Conservation (phyloP, 805 yeast genomes). For the Myxozyma kluyveri region DNA sequence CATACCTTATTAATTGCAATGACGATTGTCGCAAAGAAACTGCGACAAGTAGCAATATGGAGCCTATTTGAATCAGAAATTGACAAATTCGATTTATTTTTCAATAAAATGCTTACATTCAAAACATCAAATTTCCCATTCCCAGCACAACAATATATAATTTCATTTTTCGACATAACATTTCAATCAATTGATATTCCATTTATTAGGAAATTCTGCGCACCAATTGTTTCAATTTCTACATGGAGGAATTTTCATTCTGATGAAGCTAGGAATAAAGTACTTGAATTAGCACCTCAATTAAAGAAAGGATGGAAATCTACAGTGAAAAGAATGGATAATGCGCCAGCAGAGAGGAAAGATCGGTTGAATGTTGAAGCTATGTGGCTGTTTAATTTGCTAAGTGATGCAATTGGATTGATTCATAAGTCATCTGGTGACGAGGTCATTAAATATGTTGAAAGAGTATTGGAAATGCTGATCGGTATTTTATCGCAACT, state of each 20-base stretch:
- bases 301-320: conserved; percentile 33
- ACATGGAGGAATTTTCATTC: conserved; percentile 39
- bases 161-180: conserved; percentile 33
- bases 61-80: conserved; percentile 30
- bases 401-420: conserved; percentile 24
- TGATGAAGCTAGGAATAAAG: conserved; percentile 16
- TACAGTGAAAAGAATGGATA: conserved; percentile 27
- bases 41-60: conserved; percentile 17
- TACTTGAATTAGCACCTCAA: conserved; percentile 29
- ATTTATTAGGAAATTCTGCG: conserved; percentile 31
- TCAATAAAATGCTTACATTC: conserved; percentile 37
- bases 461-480: conserved; percentile 34
- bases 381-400: conserved; percentile 35
- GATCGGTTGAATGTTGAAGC: conserved; percentile 32
- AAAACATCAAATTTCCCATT: conserved; percentile 15
- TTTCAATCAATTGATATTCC: conserved; percentile 33
- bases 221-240: conserved; percentile 39
- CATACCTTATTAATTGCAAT: conserved; percentile 43
- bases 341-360: conserved; percentile 25
- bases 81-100: conserved; percentile 35
- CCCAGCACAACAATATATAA: conserved; percentile 17
- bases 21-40: conserved; percentile 26
- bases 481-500: conserved; percentile 41
- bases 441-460: conserved; percentile 9
- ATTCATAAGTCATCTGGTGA: conserved; percentile 3